These are phyloP conservation scores for Neurospora sp. DNA, from an alignment of 495 filamentous ascomycete genomes.

Conservation along the genomic window DNA sequence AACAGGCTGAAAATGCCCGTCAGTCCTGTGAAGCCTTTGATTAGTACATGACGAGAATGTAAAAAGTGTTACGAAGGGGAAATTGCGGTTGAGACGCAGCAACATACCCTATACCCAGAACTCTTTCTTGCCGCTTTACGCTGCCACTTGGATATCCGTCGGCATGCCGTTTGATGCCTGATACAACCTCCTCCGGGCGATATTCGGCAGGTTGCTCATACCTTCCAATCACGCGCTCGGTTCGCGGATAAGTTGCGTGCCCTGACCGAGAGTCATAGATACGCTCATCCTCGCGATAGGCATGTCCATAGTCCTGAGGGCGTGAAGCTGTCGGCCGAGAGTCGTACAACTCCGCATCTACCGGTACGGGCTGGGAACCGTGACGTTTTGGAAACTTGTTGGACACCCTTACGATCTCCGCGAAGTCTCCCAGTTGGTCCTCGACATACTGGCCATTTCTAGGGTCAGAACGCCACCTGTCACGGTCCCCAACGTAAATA, in stretches of 20 bases:
- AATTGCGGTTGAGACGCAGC: not conserved
- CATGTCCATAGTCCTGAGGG: not conserved
- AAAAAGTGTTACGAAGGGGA: not conserved
- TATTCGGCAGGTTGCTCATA: not conserved
- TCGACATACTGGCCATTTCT: slow-evolving; percentile 7
- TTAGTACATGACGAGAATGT: not conserved
- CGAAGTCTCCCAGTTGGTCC: slow-evolving; percentile 6
- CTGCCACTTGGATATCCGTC: not conserved
- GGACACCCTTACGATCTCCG: slow-evolving; percentile 19
- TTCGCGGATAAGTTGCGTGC: not conserved
- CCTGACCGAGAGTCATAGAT: not conserved
- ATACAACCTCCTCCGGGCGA: not conserved
- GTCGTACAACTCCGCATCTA: slow-evolving; percentile 1
- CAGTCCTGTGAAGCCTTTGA: not conserved
- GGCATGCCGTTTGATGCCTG: not conserved
- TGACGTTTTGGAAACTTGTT: slow-evolving; percentile 23
- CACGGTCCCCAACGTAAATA: slow-evolving; percentile 1
- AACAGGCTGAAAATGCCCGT: not conserved
- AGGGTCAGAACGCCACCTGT: not conserved
- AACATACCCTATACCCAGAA: slow-evolving; percentile 17
- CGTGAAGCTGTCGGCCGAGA: not conserved
- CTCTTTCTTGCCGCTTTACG: slow-evolving; percentile 13
- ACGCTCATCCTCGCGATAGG: not conserved
- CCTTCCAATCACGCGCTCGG: not conserved
- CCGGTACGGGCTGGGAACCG: slow-evolving; percentile 5